Percentiles rank a stretch among this genome's conserved stretches.
phyloP scores from a whole-genome alignment of 345 rosid species.

The Acer negundo region DNA sequence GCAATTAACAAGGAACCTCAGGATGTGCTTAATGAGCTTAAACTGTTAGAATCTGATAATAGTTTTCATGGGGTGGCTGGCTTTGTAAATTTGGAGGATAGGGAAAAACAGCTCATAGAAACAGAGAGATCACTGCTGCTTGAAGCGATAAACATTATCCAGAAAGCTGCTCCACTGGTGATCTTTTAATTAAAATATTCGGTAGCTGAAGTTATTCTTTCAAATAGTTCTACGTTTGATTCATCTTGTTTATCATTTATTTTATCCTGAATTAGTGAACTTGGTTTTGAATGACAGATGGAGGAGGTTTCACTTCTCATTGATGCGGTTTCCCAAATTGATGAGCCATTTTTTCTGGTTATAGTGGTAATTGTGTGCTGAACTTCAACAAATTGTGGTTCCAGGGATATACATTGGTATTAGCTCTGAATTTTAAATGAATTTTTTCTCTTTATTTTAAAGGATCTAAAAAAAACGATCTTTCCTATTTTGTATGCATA shows the following conservation, averaged over 20 bases:
- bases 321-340: slow-evolving; percentile 85
- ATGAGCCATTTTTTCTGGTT: slow-evolving; percentile 94
- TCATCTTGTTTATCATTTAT: slow-evolving; percentile 17
- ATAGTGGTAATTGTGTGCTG: slow-evolving; percentile 99
- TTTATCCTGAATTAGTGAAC: slow-evolving; percentile 37
- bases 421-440: slow-evolving; percentile 77
- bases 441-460: slow-evolving; percentile 33
- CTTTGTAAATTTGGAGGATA: slow-evolving; percentile 65
- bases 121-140: slow-evolving; percentile 63
- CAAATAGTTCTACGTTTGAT: slow-evolving; percentile 26
- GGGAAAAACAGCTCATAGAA: slow-evolving; percentile 66
- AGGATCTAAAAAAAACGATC: slow-evolving; percentile 27
- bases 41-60: slow-evolving; percentile 23
- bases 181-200: slow-evolving; percentile 52
- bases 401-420: slow-evolving; percentile 92
- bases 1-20: slow-evolving; percentile 26
- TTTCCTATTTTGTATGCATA: slow-evolving; percentile 5
- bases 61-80: slow-evolving; percentile 44
- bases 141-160: slow-evolving; percentile 64
- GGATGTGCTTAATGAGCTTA: slow-evolving; percentile 29
- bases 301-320: slow-evolving; percentile 91
- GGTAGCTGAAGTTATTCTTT: slow-evolving; percentile 49
- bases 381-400: slow-evolving; percentile 97
- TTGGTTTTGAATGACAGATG: slow-evolving; percentile 61
- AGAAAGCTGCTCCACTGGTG: slow-evolving; percentile 95